Percentiles rank a stretch among this genome's conserved stretches.
Evolutionary conservation across 768 basidiomycete genomes (phyloP).

Genomic region (Dendrothele bispora): DNA sequence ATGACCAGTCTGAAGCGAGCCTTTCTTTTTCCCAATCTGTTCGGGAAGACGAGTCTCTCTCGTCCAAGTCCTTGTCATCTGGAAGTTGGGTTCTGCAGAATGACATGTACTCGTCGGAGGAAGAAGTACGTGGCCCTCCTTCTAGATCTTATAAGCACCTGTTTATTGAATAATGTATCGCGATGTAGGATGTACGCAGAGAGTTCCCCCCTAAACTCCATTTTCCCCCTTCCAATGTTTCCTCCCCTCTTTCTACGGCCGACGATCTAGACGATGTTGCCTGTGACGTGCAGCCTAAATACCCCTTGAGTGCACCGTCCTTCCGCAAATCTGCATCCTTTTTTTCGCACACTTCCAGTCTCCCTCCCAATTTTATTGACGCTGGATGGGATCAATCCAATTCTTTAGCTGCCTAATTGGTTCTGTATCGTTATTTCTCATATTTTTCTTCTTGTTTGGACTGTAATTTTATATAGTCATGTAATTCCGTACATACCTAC

Average conservation of each 20-base stretch:
- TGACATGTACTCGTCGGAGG: slow-evolving; percentile 3
- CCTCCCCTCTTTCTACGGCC: background rate
- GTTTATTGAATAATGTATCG: background rate
- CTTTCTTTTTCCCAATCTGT: background rate
- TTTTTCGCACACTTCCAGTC: slow-evolving; percentile 33
- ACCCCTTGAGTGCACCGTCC: slow-evolving; percentile 7
- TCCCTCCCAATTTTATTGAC: slow-evolving; percentile 51
- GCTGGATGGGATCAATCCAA: slow-evolving; percentile 61
- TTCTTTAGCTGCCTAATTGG: slow-evolving; percentile 21
- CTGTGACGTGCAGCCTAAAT: slow-evolving; percentile 3
- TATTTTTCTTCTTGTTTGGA: too few relatives aligned
- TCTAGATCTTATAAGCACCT: background rate
- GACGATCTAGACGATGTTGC: background rate
- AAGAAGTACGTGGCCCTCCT: slow-evolving; percentile 5
- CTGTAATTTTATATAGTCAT: background rate
- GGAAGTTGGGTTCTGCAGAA: background rate
- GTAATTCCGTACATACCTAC: background rate
- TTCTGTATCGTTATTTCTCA: slow-evolving; percentile 6
- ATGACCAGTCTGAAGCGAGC: slow-evolving; percentile 21
- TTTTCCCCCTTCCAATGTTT: too few relatives aligned
- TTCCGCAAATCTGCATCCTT: slow-evolving; percentile 40
- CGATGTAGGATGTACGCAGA: background rate
- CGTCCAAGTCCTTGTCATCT: background rate
- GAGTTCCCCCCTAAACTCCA: background rate
- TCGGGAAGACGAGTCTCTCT: background rate